Evolutionary conservation across 2,329 filamentous ascomycete genomes (phyloP).

Genomic region (Ambrosiella xylebori): DNA sequence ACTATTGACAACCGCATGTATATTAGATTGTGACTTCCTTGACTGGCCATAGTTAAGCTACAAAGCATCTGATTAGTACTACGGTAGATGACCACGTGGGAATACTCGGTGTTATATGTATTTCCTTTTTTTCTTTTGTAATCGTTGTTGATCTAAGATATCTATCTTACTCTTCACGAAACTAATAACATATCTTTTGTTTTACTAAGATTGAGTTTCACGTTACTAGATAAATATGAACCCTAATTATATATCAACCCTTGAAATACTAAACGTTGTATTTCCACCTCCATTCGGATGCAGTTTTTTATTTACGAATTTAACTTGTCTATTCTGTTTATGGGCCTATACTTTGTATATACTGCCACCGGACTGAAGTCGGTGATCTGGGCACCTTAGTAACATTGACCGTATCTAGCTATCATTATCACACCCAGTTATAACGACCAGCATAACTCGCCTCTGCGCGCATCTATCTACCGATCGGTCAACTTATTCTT

Average conservation of each 20-base stretch:
- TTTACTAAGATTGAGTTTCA: too few relatives aligned
- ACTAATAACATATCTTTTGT: neutral
- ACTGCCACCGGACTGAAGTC: constrained; percentile 11
- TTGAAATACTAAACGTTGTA: too few relatives aligned
- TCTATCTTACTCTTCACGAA: neutral
- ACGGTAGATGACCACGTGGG: neutral
- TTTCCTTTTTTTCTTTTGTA: neutral
- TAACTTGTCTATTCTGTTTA: constrained; percentile 12
- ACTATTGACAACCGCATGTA: neutral
- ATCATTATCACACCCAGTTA: neutral
- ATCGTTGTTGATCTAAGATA: too few relatives aligned
- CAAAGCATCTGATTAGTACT: neutral
- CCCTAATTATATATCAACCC: too few relatives aligned
- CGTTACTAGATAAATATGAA: too few relatives aligned
- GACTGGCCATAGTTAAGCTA: neutral
- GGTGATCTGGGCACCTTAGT: neutral
- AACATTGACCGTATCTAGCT: constrained; percentile 21
- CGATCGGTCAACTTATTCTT: neutral
- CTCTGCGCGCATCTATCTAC: neutral
- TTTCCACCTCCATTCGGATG: too few relatives aligned
- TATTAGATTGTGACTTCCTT: neutral
- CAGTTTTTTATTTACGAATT: constrained; percentile 4
- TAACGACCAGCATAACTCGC: constrained; percentile 2
- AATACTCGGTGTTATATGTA: neutral
- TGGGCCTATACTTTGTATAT: constrained; percentile 10